Evolutionary conservation across 83 land plant species (phyloP), one percentile per base, ranked within the genome.

Genomic region (Larix sibirica): DNA sequence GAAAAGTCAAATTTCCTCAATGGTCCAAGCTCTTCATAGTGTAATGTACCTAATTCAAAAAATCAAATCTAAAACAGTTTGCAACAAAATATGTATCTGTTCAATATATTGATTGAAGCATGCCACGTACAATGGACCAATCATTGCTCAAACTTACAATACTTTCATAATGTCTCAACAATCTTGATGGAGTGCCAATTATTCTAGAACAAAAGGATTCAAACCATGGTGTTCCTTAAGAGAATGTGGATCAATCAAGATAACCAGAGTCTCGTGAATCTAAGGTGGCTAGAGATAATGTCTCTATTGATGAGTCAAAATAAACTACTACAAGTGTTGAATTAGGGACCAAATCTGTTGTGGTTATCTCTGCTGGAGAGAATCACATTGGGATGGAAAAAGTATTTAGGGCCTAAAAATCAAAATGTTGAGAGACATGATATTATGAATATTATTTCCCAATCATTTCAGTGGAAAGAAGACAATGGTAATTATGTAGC

Each of bases 381-480:
- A 81, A 81, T 68, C 81, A 75, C 6, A 67, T 28, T 56, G 82
- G n/a, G 16, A 28, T 38, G 18, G 31, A 42, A 50, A 83, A 3
- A 44, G 38, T 64, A 50, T 42, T 60, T n/a, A 20, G 36, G 3
- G 42, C 17, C 47, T 4, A 81, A 81, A 73, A 60, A 62, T 76
- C 83, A 62, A 60, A 79, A 44, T 47, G 20, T 62, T 6, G 71
- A 69, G 28, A 77, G 68, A 23, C 23, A 78, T 70, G 33, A 31
- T 6, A 28, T 63, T 60, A 80, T 33, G 17, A 81, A 28, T 3
- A 84, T 16, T 78, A 62, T 26, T 18, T 66, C 60, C 77, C 81
- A 81, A 54, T 21, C 86, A 66, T 44, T 75, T 77, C 85, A 85
- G 56, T 87, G 88, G 88, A 85, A 76, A 79, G 86, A 90, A 81